Conservation (phyloP, 768 basidiomycete genomes). For the Rossbeevera mucosa region DNA sequence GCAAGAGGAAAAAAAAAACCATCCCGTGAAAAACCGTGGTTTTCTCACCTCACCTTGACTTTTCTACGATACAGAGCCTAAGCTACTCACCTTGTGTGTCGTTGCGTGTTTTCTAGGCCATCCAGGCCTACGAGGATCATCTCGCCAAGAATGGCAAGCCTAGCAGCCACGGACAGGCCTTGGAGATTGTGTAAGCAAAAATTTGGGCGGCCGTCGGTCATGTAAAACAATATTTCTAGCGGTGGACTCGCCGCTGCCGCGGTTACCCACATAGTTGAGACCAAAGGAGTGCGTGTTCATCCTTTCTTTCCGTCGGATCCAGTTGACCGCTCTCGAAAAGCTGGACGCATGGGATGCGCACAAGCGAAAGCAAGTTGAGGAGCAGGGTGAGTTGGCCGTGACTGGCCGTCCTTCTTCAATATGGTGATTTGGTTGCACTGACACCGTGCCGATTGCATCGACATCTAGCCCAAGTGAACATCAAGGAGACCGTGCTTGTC, state of each 20-base stretch:
- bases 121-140: conserved; percentile 20
- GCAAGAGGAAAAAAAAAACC: no score
- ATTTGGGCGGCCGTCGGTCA: background rate
- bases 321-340: background rate
- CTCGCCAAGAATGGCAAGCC: conserved; percentile 13
- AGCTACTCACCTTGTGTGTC: background rate
- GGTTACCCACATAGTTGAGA: conserved; percentile 7
- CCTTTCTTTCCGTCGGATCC: background rate
- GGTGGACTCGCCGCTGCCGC: conserved; percentile 10
- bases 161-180: conserved; percentile 18
- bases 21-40: no score
- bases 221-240: conserved; percentile 2
- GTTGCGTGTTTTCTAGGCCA: conserved; percentile 5
- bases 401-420: no score
- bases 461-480: background rate
- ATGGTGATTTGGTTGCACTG: no score
- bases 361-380: background rate
- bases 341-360: background rate
- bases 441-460: background rate
- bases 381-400: conserved; percentile 4
- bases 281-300: conserved; percentile 16
- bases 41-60: no score
- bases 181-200: conserved; percentile 16
- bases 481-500: background rate
- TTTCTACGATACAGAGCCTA: no score